Conservation (phyloP, 257 asterid genomes). For the Penstemon eatonii region DNA sequence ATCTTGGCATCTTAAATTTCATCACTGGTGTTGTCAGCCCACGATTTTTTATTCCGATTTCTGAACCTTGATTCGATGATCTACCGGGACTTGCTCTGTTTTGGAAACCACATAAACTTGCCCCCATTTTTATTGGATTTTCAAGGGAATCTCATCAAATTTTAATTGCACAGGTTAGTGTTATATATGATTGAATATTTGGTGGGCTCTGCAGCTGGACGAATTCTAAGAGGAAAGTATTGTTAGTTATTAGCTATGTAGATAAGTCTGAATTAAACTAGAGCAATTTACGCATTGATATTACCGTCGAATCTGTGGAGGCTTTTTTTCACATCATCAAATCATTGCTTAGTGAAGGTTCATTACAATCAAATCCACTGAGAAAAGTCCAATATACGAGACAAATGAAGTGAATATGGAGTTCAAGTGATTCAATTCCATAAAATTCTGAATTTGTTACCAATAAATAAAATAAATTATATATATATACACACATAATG, state of each 20-base stretch:
- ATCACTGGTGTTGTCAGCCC: conserved; percentile 27
- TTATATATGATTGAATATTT: background rate
- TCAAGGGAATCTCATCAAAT: too few relatives aligned
- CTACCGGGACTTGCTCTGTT: background rate
- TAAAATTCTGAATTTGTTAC: too few relatives aligned
- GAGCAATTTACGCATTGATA: conserved; percentile 7
- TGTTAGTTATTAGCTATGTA: conserved; percentile 3
- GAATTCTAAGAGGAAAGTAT: conserved; percentile 26
- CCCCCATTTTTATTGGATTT: conserved; percentile 34
- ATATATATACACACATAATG: too few relatives aligned
- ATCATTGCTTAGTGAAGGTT: too few relatives aligned
- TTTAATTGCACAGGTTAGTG: too few relatives aligned
- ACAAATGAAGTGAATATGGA: too few relatives aligned
- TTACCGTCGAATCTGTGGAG: conserved; percentile 9
- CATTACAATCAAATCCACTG: too few relatives aligned
- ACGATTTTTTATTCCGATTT: background rate
- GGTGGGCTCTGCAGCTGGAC: conserved; percentile 27
- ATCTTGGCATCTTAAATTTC: conserved; percentile 35
- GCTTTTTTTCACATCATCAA: background rate
- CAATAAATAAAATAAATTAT: too few relatives aligned
- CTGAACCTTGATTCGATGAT: conserved; percentile 16
- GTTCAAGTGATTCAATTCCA: too few relatives aligned
- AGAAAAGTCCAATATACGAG: too few relatives aligned
- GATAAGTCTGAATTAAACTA: conserved; percentile 2
- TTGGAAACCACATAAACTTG: conserved; percentile 34